Evolutionary conservation across 2,329 filamentous ascomycete species (phyloP).

Genomic region (Trichoderma endophyticum): DNA sequence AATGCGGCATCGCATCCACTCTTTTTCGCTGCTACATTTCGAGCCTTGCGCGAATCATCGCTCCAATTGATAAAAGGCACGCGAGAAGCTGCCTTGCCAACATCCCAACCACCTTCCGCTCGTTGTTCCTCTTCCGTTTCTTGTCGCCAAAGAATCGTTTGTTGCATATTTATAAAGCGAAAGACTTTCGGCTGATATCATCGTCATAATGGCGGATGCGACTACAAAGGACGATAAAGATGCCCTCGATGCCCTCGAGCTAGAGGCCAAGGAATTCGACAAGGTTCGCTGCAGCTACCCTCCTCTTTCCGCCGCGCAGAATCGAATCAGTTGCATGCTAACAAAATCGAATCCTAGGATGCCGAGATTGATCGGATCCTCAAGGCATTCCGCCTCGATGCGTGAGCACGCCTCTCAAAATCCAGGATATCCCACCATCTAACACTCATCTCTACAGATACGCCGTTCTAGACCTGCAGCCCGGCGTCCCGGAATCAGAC

Average conservation of each 20-base stretch:
- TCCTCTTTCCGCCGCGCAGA: background rate
- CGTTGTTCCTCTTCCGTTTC: background rate
- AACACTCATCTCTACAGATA: slow-evolving; percentile 55
- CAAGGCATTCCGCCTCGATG: slow-evolving; percentile 75
- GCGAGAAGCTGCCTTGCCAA: slow-evolving; percentile 5
- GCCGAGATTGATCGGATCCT: slow-evolving; percentile 93
- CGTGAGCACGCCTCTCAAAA: slow-evolving; percentile 37
- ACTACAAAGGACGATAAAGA: slow-evolving; percentile 60
- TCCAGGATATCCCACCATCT: background rate
- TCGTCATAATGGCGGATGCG: slow-evolving; percentile 36
- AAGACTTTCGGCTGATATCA: background rate
- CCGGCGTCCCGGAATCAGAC: slow-evolving; percentile 90
- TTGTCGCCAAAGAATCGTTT: background rate
- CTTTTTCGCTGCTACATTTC: background rate
- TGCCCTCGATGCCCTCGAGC: slow-evolving; percentile 75
- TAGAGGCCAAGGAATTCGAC: slow-evolving; percentile 84
- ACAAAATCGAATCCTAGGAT: slow-evolving; percentile 56
- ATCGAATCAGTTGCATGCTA: background rate
- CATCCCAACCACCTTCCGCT: background rate
- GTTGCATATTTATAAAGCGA: background rate
- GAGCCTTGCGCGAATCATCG: slow-evolving; percentile 9
- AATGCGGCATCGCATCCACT: slow-evolving; percentile 19
- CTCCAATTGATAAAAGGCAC: slow-evolving; percentile 8
- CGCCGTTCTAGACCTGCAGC: slow-evolving; percentile 90
- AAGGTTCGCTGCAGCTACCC: slow-evolving; percentile 56